phyloP scores from a whole-genome alignment of 352 stramenopile genomes.

The Peronosclerospora sorghi region DNA sequence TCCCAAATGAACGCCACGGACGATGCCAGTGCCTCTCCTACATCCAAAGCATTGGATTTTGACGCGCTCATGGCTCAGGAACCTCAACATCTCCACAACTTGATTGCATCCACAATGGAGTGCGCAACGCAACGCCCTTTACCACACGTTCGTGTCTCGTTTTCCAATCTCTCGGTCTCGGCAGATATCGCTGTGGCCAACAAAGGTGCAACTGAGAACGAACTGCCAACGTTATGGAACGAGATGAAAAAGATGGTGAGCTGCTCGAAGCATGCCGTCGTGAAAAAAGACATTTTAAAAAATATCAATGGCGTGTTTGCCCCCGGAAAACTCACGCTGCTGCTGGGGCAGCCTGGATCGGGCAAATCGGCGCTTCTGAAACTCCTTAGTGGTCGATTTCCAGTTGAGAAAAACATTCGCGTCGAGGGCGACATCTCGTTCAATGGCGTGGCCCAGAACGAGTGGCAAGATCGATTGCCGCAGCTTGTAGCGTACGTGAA shows the following conservation, averaged over 20 bases:
- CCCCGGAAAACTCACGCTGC: constrained; percentile 26
- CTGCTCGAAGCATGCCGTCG: constrained; percentile 14
- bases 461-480: constrained; percentile 23
- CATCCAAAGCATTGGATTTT: not conserved
- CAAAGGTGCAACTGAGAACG: constrained; percentile 3
- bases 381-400: constrained; percentile 28
- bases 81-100: constrained; percentile 22
- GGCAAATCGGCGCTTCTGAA: constrained; percentile 36
- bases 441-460: constrained; percentile 21
- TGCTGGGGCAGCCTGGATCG: constrained; percentile 23
- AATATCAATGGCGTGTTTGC: constrained; percentile 22
- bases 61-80: constrained; percentile 19
- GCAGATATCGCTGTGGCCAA: constrained; percentile 21
- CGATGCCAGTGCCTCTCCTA: not conserved
- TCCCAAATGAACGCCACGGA: no score
- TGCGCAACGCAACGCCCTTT: constrained; percentile 18
- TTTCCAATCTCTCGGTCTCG: constrained; percentile 29
- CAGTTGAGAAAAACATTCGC: constrained; percentile 23
- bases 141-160: constrained; percentile 37
- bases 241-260: constrained; percentile 21
- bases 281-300: constrained; percentile 28
- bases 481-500: constrained; percentile 38
- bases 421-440: constrained; percentile 27
- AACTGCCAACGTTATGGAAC: constrained; percentile 25
- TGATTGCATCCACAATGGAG: constrained; percentile 20